phyloP scores from a whole-genome alignment of 192 early-diverging fungal genomes.

The Dimargaris cristalligena region DNA sequence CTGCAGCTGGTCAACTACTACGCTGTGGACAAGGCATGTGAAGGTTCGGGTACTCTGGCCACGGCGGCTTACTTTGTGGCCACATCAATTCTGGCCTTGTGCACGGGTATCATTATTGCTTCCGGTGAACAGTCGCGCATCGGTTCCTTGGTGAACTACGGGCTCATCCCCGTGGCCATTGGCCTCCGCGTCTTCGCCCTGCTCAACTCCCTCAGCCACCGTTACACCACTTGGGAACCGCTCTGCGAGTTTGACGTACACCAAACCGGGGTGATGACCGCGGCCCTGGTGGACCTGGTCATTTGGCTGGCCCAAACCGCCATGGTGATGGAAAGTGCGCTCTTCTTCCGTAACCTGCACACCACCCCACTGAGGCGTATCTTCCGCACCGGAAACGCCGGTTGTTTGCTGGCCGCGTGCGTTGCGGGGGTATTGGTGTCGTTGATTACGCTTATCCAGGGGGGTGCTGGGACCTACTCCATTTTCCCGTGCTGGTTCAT shows the following conservation, averaged over 20 bases:
- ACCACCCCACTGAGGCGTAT: neutral
- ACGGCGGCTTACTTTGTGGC: neutral
- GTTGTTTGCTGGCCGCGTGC: neutral
- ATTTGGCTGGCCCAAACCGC: neutral
- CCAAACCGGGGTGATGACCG: neutral
- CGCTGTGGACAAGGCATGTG: neutral
- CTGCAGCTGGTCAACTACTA: neutral
- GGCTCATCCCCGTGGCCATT: neutral
- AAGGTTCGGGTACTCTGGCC: neutral
- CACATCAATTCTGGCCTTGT: neutral
- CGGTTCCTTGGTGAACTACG: neutral
- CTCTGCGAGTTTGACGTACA: neutral
- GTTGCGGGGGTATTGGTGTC: neutral
- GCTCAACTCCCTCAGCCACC: neutral
- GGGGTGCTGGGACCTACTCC: neutral
- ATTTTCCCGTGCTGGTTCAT: constrained; percentile 3
- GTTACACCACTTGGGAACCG: neutral
- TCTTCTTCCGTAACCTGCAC: neutral
- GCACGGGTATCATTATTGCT: neutral
- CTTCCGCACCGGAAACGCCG: neutral
- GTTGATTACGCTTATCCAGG: neutral
- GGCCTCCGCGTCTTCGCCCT: neutral
- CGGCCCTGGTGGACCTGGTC: neutral
- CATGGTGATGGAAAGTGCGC: neutral
- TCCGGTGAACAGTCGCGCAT: neutral